Base-by-base conservation (phyloP, 768 basidiomycete species). In the Collybia nuda region DNA sequence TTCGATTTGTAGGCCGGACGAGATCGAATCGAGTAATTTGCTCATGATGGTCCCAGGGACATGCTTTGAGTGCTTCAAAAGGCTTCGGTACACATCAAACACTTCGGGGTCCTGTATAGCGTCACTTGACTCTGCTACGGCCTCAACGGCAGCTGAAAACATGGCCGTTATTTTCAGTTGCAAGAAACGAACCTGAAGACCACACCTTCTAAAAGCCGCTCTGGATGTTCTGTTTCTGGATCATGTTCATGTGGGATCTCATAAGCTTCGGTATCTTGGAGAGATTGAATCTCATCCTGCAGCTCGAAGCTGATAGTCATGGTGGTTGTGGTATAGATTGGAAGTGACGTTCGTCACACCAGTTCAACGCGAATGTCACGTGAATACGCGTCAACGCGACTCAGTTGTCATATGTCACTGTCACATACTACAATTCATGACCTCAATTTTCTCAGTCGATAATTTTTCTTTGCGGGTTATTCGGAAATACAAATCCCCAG, bases 1-100 rank as follows among this genome's bases (percentile, higher is more conserved):
- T 66, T 93, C 85, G 2, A 82, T 67, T 40, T 76, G 77, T 47
- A 93, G 79, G 0, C 84, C 88, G 0, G 93, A 95, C 0, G 82
- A 71, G 49, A 97, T 77, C 2, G 90, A 87, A 68, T 98, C 96
- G 40, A 98, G 78, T 0, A 96, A 73, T 65, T 97, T 96, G 72
- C 72, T 85, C 81, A 96, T 87, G 42, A 85, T 71, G 0, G 76
- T 58, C 19, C 82, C 83, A 3, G 81, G 78, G 6, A 93, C 79
- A 2, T 71, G 65, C 39, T 82, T 78, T 0, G 86, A 76, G 55
- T 85, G 71, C 70, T 95, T 97, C 59, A 98, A 75, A 9, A 97
- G 73, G 53, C 84, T 86, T 42, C 91, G 78, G 61, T 90, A 88
- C 12, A 87, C 81, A 57, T 95, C 93, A 53, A 96, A 93, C 22